phyloP scores from a whole-genome alignment of 768 basidiomycete species.

The Kwoniella sp. region DNA sequence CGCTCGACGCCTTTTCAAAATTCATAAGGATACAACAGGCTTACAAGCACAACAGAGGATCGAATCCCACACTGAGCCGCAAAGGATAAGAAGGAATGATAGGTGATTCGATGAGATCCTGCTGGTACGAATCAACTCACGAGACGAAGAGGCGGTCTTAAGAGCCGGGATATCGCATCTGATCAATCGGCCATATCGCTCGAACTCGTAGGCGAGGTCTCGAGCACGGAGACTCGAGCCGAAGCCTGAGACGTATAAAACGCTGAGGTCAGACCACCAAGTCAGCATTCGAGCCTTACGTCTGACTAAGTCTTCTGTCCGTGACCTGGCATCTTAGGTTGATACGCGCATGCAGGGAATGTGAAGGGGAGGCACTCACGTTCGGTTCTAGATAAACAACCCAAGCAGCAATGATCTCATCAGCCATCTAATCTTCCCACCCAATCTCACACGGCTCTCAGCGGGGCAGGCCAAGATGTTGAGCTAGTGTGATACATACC shows the following conservation, averaged over 20 bases:
- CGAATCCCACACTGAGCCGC: no score
- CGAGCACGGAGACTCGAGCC: slow-evolving; percentile 38
- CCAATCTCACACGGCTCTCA: no score
- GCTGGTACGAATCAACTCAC: slow-evolving; percentile 33
- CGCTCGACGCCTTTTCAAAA: not conserved
- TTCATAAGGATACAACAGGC: not conserved
- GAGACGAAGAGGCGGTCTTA: slow-evolving; percentile 40
- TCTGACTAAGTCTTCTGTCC: no score
- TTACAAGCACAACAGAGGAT: not conserved
- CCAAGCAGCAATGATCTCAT: not conserved
- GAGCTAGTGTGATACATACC: no score
- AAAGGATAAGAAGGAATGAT: no score
- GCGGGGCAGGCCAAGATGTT: no score
- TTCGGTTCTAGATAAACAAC: slow-evolving; percentile 24
- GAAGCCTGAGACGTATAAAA: slow-evolving; percentile 54
- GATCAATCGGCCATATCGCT: slow-evolving; percentile 50
- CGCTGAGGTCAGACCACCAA: slow-evolving; percentile 23
- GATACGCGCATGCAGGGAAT: no score
- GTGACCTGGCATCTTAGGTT: no score
- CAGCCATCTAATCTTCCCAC: not conserved
- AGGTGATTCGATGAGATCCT: no score
- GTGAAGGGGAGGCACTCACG: slow-evolving; percentile 23
- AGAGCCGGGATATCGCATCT: slow-evolving; percentile 50
- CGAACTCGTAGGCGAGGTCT: slow-evolving; percentile 54
- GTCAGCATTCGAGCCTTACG: not conserved